phyloP scores from a whole-genome alignment of 345 rosid genomes.

The Jatropha curcas region DNA sequence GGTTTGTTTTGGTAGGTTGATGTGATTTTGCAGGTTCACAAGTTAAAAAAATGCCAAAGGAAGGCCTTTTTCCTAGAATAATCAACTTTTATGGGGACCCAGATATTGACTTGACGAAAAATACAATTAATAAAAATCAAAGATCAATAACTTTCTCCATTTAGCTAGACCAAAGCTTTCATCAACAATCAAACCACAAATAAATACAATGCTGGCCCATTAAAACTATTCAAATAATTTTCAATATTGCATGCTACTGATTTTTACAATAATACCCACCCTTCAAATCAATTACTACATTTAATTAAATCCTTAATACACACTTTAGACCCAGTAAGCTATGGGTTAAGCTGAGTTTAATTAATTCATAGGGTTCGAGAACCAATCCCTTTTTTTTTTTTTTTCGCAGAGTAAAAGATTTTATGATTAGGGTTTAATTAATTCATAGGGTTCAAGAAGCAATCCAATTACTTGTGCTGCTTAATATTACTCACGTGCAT shows the following conservation, averaged over 20 bases:
- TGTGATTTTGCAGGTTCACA: constrained; percentile 4
- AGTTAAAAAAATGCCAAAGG: constrained; percentile 9
- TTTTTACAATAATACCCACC: background rate
- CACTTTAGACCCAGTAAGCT: too few species aligned
- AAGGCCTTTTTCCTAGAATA: constrained; percentile 18
- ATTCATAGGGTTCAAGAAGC: too few species aligned
- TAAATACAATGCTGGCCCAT: background rate
- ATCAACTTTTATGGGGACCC: background rate
- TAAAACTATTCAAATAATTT: background rate
- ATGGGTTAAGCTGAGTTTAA: too few species aligned
- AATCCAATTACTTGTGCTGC: too few species aligned
- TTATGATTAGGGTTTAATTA: too few species aligned
- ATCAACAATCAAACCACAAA: background rate
- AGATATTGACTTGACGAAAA: constrained; percentile 5
- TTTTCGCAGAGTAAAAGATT: too few species aligned
- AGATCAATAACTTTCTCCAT: constrained; percentile 7
- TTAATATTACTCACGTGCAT: too few species aligned
- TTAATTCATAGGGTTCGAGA: too few species aligned
- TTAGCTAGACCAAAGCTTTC: background rate
- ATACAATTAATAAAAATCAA: background rate
- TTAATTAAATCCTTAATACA: too few species aligned
- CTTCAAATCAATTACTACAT: too few species aligned
- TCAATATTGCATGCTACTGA: too few species aligned
- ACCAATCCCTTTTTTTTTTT: too few species aligned
- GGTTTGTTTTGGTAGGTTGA: background rate